Base-by-base conservation (phyloP, 2,329 filamentous ascomycete species). In the Bipolaris bicolor region DNA sequence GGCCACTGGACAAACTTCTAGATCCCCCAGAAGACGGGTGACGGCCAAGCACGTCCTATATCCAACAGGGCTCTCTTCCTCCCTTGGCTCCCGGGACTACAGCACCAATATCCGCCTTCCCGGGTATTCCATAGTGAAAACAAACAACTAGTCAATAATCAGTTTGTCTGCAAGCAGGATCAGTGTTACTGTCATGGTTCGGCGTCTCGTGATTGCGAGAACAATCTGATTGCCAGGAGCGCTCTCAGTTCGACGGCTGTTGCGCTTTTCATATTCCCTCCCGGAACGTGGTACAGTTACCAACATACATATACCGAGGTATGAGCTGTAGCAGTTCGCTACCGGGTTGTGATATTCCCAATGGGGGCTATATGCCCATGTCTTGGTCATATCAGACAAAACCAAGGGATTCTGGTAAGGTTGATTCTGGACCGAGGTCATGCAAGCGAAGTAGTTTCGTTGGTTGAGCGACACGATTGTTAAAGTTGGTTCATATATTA, bases 1-100 rank as follows among this genome's bases (percentile, higher is more conserved):
- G 75, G 75, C 74, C 74, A 11, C 61, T 77, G 5, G 68, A 76
- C 44, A 37, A 70, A 49, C 52, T 76, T 13, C 56, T 74, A 11
- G 52, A 66, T 7, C 72, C 73, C 10, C 64, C 66, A 18, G 48
- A 51, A n/a, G 63, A 69, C 5, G 63, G 65, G n/a, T 64, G 52
- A 55, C 16, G 13, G 29, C 7, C 3, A 37, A 6, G 10, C 29
- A 44, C 15, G 3, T 20, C 34, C 13, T 31, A 29, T 33, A 39
- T n/a, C n/a, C 31, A 26, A 3, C 16, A 41, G 49, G 16, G 29
- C n/a, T 15, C 33, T 6, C 22, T 55, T 3, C 16, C 15, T 37
- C 10, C 22, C 22, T 20, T 9, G 15, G 7, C 22, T 9, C 24
- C 29, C 16, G 16, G n/a, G 33, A 16, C 22, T 20, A 39, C 10